phyloP scores from a whole-genome alignment of 345 rosid species.

The Passiflora organensis region DNA sequence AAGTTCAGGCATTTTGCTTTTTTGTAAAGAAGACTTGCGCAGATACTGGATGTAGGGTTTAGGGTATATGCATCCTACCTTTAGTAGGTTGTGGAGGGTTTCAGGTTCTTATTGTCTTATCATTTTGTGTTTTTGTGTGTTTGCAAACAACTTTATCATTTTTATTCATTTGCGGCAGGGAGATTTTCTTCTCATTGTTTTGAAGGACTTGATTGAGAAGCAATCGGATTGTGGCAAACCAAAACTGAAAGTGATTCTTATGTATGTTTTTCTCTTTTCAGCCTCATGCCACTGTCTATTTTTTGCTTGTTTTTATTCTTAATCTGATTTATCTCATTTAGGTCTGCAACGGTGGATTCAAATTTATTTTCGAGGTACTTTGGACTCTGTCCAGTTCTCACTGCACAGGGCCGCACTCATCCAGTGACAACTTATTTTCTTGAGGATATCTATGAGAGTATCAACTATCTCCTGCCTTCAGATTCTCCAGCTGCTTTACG shows the following conservation, averaged over 20 bases:
- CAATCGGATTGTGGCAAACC: conserved; percentile 44
- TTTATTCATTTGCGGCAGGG: conserved; percentile 43
- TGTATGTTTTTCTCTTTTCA: conserved; percentile 42
- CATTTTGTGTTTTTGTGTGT: background rate
- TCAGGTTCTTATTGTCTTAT: too few relatives aligned
- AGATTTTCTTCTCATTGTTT: conserved; percentile 85
- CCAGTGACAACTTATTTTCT: conserved; percentile 74
- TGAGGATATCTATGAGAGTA: conserved; percentile 78
- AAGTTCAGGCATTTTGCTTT: too few relatives aligned
- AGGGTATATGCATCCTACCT: too few relatives aligned
- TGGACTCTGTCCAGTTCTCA: conserved; percentile 81
- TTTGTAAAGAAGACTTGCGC: too few relatives aligned
- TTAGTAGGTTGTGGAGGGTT: too few relatives aligned
- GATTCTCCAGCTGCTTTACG: conserved; percentile 81
- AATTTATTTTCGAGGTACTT: conserved; percentile 73
- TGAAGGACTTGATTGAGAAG: conserved; percentile 85
- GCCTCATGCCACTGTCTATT: conserved; percentile 5
- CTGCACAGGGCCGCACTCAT: conserved; percentile 86
- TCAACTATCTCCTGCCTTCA: conserved; percentile 59
- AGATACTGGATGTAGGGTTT: too few relatives aligned
- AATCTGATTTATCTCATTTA: conserved; percentile 21
- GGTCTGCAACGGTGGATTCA: conserved; percentile 99
- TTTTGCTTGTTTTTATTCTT: conserved; percentile 8
- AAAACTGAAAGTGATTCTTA: conserved; percentile 77
- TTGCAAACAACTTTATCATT: background rate